phyloP scores from a whole-genome alignment of 2,329 filamentous ascomycete genomes.

The Colletotrichum sp. region DNA sequence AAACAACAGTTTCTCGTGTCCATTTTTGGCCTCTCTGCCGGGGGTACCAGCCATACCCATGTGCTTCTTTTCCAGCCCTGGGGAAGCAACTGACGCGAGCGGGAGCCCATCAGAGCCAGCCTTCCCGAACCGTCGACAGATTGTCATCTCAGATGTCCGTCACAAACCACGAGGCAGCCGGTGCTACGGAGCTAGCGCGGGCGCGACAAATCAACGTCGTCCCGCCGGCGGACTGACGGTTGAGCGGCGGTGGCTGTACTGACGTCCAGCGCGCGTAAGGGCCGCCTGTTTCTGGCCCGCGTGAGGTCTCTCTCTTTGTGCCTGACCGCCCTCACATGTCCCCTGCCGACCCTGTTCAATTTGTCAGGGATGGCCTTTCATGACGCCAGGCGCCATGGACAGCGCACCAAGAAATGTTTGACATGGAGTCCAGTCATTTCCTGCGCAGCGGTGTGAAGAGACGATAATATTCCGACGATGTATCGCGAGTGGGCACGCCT shows the following conservation, averaged over 20 bases:
- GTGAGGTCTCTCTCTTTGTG: conserved; percentile 5
- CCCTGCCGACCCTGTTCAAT: conserved; percentile 2
- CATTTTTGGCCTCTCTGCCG: conserved; percentile 20
- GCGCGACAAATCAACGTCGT: neutral
- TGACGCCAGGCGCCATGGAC: neutral
- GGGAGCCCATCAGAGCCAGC: conserved; percentile 10
- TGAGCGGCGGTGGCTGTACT: neutral
- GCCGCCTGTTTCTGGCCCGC: neutral
- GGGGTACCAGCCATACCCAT: conserved; percentile 11
- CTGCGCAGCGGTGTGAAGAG: conserved; percentile 13
- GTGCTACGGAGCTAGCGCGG: neutral
- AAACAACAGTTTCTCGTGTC: conserved; percentile 24
- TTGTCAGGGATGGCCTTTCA: conserved; percentile 3
- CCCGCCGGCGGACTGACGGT: neutral
- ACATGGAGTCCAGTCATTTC: conserved; percentile 1
- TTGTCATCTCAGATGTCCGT: conserved; percentile 5
- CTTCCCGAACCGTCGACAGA: conserved; percentile 1
- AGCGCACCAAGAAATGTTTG: conserved; percentile 1
- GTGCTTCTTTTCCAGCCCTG: conserved; percentile 4
- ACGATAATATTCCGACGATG: conserved; percentile 7
- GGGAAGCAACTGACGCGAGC: neutral
- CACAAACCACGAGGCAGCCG: conserved; percentile 3
- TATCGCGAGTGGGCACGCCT: neutral
- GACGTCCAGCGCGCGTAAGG: conserved; percentile 4
- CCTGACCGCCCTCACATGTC: conserved; percentile 4